phyloP scores from a whole-genome alignment of 2,329 filamentous ascomycete species.

The Xylariales sp. region DNA sequence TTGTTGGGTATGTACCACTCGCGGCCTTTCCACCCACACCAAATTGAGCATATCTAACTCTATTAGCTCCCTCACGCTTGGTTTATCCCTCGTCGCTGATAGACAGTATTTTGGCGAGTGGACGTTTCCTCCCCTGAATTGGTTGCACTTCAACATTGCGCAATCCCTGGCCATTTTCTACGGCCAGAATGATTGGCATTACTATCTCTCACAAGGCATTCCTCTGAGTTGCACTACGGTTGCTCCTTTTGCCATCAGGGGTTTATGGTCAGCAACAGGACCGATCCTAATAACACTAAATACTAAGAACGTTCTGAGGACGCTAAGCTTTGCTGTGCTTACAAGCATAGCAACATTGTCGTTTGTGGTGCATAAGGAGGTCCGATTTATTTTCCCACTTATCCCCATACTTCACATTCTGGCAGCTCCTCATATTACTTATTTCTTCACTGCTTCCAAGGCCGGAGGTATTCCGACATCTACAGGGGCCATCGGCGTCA shows the following conservation, averaged over 20 bases:
- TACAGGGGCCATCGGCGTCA: slow-evolving; percentile 24
- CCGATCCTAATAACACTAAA: slow-evolving; percentile 24
- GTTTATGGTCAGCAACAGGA: slow-evolving; percentile 50
- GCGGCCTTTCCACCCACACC: slow-evolving; percentile 26
- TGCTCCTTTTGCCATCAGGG: slow-evolving; percentile 69
- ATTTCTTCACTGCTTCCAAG: slow-evolving; percentile 55
- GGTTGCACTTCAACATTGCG: slow-evolving; percentile 85
- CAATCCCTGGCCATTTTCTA: slow-evolving; percentile 91
- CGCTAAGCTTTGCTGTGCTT: slow-evolving; percentile 54
- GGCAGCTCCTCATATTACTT: slow-evolving; percentile 60
- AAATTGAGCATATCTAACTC: slow-evolving; percentile 7
- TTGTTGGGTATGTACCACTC: slow-evolving; percentile 51
- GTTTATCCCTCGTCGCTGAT: slow-evolving; percentile 64
- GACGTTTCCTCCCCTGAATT: slow-evolving; percentile 85
- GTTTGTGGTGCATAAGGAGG: slow-evolving; percentile 88
- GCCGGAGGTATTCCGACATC: slow-evolving; percentile 20
- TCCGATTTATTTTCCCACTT: slow-evolving; percentile 92
- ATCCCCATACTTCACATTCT: slow-evolving; percentile 82
- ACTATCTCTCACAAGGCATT: slow-evolving; percentile 86
- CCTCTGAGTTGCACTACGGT: slow-evolving; percentile 81
- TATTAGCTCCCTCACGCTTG: slow-evolving; percentile 48
- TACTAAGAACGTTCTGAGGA: slow-evolving; percentile 42
- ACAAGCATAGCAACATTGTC: slow-evolving; percentile 63
- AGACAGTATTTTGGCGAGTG: slow-evolving; percentile 76
- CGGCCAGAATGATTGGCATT: slow-evolving; percentile 84